Conservation (phyloP, 2,329 filamentous ascomycete genomes). For the Exophiala sideris region DNA sequence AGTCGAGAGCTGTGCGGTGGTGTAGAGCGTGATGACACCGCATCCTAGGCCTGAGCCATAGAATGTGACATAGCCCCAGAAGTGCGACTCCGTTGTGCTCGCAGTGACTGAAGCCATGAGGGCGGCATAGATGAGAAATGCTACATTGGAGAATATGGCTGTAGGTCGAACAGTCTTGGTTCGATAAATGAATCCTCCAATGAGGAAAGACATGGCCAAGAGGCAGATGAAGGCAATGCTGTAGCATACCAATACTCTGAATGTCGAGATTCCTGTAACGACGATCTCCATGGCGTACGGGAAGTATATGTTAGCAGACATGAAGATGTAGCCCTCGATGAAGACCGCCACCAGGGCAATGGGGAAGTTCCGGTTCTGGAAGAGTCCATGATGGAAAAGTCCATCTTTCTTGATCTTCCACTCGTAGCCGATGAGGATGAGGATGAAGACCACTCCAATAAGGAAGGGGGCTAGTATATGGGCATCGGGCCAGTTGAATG, state of each 20-base stretch:
- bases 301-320: constrained; percentile 1
- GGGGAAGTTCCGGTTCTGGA: constrained; percentile 58
- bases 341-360: constrained; percentile 46
- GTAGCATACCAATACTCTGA: neutral
- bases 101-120: constrained; percentile 13
- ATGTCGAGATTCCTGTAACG: neutral
- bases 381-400: constrained; percentile 45
- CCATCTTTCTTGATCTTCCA: constrained; percentile 53
- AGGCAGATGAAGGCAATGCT: neutral
- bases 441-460: constrained; percentile 43
- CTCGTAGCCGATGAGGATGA: constrained; percentile 51
- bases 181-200: constrained; percentile 4
- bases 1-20: constrained; percentile 17
- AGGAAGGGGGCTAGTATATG: constrained; percentile 51
- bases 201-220: neutral
- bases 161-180: constrained; percentile 1
- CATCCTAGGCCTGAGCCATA: constrained; percentile 15
- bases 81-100: constrained; percentile 2
- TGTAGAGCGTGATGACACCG: constrained; percentile 13
- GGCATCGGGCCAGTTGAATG: constrained; percentile 51
- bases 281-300: neutral
- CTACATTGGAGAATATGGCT: constrained; percentile 1
- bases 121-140: constrained; percentile 6
- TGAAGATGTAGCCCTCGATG: constrained; percentile 2
- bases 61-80: constrained; percentile 19